Evolutionary conservation across 495 filamentous ascomycete species (phyloP), one percentile per base, ranked within the genome.

Genomic region (Penicillium canariense): DNA sequence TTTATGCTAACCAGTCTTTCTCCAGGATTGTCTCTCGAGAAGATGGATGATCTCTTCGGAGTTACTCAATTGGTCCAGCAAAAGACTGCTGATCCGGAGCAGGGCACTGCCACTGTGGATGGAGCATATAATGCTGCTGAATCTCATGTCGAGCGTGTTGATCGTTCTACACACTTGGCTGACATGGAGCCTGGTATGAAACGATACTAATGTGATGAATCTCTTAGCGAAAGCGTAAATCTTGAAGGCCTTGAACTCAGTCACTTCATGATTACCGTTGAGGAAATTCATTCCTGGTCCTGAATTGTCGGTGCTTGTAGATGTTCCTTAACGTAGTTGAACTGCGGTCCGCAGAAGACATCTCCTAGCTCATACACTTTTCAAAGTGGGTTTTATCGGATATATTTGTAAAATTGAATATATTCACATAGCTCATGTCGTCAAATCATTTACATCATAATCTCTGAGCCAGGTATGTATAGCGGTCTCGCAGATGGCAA

Each of bases 41-140:
- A 75, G 58, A 78, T 77, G 73, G 75, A 79, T 42, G 65, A 77
- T 39, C 74, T 82, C 28, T 84, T 83, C 52, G 81, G 80, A 25
- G 68, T 78, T n/a, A 65, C 65, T n/a, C 52, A 61, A 17, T 45
- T 60, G 23, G n/a, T 58, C 6, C 55, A 58, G 20, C 52, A 54
- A 2, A 68, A 65, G 48, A 36, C 23, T n/a, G 60, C 48, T 17
- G 62, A 69, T 28, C 49, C 50, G 8, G 60, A 68, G 56, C 55
- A 48, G 12, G 36, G 23, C 11, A 42, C 42, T 23, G 17, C 48
- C 47, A 45, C 30, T 0, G 46, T 34, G 10, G 50, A 59, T 31
- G 36, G n/a, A n/a, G n/a, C 18, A 25, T 40, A 44, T 28, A 58
- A 67, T 40, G 25, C 50, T 14, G 30, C 32, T n/a, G 57, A 31